Evolutionary conservation across 208 protist species (phyloP), one percentile per base, ranked within the genome.

Genomic region (Sergeia podlipaevii): DNA sequence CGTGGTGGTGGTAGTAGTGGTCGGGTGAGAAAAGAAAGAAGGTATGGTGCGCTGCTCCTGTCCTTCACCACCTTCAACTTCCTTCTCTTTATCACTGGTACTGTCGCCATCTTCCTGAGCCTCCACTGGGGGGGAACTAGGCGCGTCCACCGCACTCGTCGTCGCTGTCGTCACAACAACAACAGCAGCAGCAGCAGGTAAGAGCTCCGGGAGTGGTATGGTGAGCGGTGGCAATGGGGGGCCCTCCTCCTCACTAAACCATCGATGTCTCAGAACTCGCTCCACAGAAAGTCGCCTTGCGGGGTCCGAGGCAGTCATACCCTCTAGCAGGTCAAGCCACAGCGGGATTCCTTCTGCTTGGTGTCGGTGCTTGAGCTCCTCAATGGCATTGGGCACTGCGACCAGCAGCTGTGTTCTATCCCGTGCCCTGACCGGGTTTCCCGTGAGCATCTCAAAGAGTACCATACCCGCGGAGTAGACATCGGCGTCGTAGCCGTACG

Each of bases 391-490:
- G 2, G 63, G 70, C 34, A 77, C 62, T 36, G 33, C 60, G 28
- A 27, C 62, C 33, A 34, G 57, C 60, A 56, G 58, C 65, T 61
- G 71, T 33, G 49, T 50, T 54, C 45, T 18, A n/a, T n/a, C 67
- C 58, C 41, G 65, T 63, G 27, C 70, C 65, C 10, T 67, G 26
- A 85, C 71, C 34, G 60, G 60, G 24, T 54, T 49, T 20, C 77
- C 83, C 37, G 62, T 71, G 42, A 95, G 56, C 49, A 91, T 63
- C 74, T 89, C 87, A 46, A 81, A 85, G 62, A 94, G 59, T 41
- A 94, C 83, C 57, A 89, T 75, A 5, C 87, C 87, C 2, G 72
- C 60, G 11, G 80, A 73, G 69, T 80, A 94, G 21, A 94, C 74
- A 41, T 94, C 87, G 1, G 84, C 80, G 26, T 79, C 74, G 62